Evolutionary conservation across 306 rosid species (phyloP), one percentile per base, ranked within the genome.

Genomic region (Castanea crenata): DNA sequence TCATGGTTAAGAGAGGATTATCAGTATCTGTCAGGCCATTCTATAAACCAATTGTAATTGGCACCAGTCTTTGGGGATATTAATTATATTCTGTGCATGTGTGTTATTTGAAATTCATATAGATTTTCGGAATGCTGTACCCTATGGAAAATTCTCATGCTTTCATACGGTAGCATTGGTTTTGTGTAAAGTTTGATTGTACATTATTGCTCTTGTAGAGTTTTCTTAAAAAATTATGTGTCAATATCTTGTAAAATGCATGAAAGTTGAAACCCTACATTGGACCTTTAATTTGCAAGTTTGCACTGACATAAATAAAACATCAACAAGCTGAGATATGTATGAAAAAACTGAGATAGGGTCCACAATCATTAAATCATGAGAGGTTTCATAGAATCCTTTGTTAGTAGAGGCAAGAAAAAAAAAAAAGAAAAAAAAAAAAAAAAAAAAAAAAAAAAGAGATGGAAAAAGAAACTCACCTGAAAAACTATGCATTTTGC

Each of bases 1-100:
- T 76, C 78, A 51, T 74, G 80, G 46, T 73, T 78, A 73, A 81
- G 90, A 55, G 72, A 67, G 86, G 85, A 77, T 81, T 87, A 69
- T 76, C 32, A 57, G 73, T 55, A 76, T 76, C 74, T 78, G 41
- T 73, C 75, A 64, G 46, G 75, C 71, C 35, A 80, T 59, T 77
- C 64, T 65, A 25, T 18, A 80, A 81, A 64, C 61, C 78, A 59
- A 73, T 71, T 71, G 31, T 76, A 59, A 73, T 71, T 68, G 25
- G 64, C 74, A 65, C 55, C 29, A 69, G 69, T 54, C n/a, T 70
- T 76, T 79, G 80, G 76, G 76, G 59, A 75, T 73, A 73, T 68
- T 14, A 38, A n/a, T 54, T n/a, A 67, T 81, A 74, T 82, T 84
- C 19, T 83, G 76, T 88, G 74, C 74, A 78, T 72, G 84, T 70